Conservation (phyloP, 148 eudicot species). For the Diospyros lotus region DNA sequence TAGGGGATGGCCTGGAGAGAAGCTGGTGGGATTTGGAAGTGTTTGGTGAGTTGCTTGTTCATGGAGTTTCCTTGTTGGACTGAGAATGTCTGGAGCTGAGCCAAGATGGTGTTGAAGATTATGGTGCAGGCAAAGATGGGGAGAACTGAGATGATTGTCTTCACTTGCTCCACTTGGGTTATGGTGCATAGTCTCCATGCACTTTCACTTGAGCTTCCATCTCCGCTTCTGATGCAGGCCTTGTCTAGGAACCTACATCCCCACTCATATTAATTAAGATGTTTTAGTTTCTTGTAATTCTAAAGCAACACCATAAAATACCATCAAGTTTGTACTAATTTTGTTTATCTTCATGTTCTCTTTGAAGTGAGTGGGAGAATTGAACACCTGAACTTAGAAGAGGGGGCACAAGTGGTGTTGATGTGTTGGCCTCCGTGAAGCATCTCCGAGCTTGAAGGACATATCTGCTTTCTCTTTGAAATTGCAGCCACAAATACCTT, state of each 20-base stretch:
- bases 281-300: no score
- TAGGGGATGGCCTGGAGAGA: slow-evolving; percentile 89
- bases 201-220: slow-evolving; percentile 31
- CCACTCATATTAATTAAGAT: background rate
- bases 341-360: no score
- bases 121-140: slow-evolving; percentile 94
- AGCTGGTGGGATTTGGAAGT: slow-evolving; percentile 79
- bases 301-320: no score
- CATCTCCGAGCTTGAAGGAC: slow-evolving; percentile 54
- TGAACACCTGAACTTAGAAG: background rate
- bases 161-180: slow-evolving; percentile 88
- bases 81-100: slow-evolving; percentile 30
- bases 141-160: slow-evolving; percentile 64
- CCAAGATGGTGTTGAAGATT: slow-evolving; percentile 82
- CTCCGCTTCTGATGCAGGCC: slow-evolving; percentile 63
- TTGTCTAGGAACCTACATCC: slow-evolving; percentile 66
- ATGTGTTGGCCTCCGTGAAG: slow-evolving; percentile 58
- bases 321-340: no score
- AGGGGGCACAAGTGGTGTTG: slow-evolving; percentile 6
- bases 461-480: slow-evolving; percentile 68
- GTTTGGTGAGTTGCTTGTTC: slow-evolving; percentile 46
- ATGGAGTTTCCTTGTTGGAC: slow-evolving; percentile 76
- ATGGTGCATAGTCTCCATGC: slow-evolving; percentile 73
- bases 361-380: no score
- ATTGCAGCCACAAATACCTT: slow-evolving; percentile 92